These are phyloP conservation scores for Eutypa lata DNA, from an alignment of 2,329 filamentous ascomycete genomes.

Conservation along the genomic window DNA sequence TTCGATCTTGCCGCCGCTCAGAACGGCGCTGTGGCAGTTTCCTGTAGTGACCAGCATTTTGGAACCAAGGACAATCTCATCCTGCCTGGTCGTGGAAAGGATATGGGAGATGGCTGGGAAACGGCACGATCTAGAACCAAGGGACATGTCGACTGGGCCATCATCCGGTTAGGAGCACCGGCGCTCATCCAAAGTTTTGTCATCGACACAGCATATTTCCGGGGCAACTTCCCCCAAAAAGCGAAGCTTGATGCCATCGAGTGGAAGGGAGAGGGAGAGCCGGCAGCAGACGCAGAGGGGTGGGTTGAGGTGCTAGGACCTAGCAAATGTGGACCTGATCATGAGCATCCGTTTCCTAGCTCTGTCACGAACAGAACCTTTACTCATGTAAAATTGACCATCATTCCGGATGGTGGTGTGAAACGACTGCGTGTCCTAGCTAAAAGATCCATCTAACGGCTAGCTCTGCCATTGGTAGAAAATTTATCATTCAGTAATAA, in stretches of 20 bases:
- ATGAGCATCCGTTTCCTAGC: constrained; percentile 64
- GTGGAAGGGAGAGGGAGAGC: constrained; percentile 52
- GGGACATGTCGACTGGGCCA: constrained; percentile 76
- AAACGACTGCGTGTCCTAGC: constrained; percentile 81
- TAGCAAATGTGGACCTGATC: constrained; percentile 68
- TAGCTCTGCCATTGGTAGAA: not conserved
- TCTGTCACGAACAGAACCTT: constrained; percentile 57
- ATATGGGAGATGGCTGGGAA: constrained; percentile 90
- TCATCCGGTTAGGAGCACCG: constrained; percentile 67
- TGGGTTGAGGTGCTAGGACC: constrained; percentile 67
- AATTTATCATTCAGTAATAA: too few species aligned
- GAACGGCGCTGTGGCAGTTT: constrained; percentile 72
- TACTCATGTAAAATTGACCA: constrained; percentile 85
- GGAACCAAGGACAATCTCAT: constrained; percentile 77
- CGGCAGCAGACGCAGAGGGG: constrained; percentile 50
- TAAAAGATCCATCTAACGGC: constrained; percentile 43
- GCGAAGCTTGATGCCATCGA: constrained; percentile 64
- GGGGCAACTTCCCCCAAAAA: constrained; percentile 80
- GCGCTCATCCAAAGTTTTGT: constrained; percentile 64
- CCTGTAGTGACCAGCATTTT: constrained; percentile 82
- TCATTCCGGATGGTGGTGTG: constrained; percentile 90
- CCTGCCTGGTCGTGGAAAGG: constrained; percentile 72
- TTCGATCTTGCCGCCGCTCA: constrained; percentile 76
- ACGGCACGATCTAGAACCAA: constrained; percentile 70
- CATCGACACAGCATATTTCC: constrained; percentile 78